These are phyloP conservation scores for Tolypocladium inflatum DNA, from an alignment of 2,329 filamentous ascomycete genomes.

Conservation along the genomic window DNA sequence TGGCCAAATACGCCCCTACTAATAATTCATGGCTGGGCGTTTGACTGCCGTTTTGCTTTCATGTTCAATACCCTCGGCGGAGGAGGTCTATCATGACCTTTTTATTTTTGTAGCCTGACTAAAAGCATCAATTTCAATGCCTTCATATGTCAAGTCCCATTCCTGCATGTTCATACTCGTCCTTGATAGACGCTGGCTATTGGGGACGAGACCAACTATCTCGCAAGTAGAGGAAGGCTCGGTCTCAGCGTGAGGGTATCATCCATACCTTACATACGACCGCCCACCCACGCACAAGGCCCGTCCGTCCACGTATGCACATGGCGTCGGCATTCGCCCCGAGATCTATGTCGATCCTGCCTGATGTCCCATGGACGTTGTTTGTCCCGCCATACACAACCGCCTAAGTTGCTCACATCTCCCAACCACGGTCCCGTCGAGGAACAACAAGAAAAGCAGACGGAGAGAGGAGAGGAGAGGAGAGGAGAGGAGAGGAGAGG, in stretches of 20 bases:
- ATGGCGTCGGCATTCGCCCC: not conserved
- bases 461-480: not conserved
- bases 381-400: not conserved
- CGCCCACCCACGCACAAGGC: not conserved
- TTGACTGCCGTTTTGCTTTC: not conserved
- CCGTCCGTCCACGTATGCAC: not conserved
- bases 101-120: too few relatives aligned
- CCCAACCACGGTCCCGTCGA: not conserved
- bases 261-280: constrained; percentile 3
- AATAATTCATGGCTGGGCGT: not conserved
- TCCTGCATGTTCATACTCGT: not conserved
- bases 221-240: not conserved
- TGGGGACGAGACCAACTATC: not conserved
- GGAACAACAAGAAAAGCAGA: too few relatives aligned
- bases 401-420: not conserved
- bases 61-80: not conserved
- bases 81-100: not conserved
- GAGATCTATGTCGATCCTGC: not conserved
- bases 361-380: not conserved
- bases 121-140: not conserved
- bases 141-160: not conserved
- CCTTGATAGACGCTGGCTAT: not conserved
- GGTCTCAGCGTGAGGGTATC: constrained; percentile 4
- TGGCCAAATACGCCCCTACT: not conserved
- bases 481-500: too few relatives aligned